Evolutionary conservation across 116 monocot species (phyloP).

Genomic region (Phalaenopsis hybrid): DNA sequence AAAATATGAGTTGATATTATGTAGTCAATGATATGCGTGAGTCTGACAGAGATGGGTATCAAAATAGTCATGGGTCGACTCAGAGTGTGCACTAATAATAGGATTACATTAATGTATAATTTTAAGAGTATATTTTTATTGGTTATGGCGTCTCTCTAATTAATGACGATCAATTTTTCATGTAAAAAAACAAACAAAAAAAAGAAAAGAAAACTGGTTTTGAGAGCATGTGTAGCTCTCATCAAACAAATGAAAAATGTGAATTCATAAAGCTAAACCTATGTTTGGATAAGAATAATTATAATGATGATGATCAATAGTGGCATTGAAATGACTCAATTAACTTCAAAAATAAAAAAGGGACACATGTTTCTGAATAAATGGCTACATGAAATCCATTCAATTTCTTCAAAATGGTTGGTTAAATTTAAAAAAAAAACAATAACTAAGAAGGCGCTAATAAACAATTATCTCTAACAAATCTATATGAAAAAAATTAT

Average conservation of each 20-base stretch:
- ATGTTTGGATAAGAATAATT: background rate
- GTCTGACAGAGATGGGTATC: too few relatives aligned
- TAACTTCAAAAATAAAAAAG: background rate
- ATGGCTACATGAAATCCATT: background rate
- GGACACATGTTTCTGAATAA: background rate
- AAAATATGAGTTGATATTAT: too few relatives aligned
- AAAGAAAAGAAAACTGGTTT: too few relatives aligned
- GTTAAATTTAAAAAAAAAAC: background rate
- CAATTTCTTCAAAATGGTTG: background rate
- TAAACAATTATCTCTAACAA: background rate
- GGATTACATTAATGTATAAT: too few relatives aligned
- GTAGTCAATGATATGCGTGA: too few relatives aligned
- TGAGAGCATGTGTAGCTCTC: background rate
- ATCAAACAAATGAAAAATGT: background rate
- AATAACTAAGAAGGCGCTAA: background rate
- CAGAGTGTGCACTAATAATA: too few relatives aligned
- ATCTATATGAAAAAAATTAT: background rate
- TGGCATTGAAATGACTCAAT: background rate
- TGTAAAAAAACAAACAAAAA: too few relatives aligned
- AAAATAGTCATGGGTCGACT: too few relatives aligned
- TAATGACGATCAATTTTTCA: too few relatives aligned
- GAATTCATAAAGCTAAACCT: background rate
- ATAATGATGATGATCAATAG: background rate
- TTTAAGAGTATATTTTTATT: too few relatives aligned
- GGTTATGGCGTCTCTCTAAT: too few relatives aligned